Evolutionary conservation across 1,284 basidiomycete genomes (phyloP), one percentile per base, ranked within the genome.

Genomic region (Ustilago esculenta): DNA sequence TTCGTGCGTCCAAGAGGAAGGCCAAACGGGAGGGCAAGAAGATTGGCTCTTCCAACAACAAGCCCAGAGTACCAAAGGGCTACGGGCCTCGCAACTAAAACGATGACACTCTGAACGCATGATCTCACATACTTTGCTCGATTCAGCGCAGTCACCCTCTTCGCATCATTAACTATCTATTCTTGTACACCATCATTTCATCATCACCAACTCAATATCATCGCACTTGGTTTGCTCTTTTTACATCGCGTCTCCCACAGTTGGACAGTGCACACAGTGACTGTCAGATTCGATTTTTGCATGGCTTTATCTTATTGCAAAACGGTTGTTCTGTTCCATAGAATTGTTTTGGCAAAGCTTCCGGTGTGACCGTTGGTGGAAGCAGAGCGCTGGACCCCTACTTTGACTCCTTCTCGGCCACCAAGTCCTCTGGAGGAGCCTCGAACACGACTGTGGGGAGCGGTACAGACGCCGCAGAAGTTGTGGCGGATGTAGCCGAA

Each of bases 11-110:
- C 56, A 81, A 73, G 67, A 65, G 79, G 25, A 65, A 58, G 24
- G 72, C 74, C 59, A 76, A 81, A 71, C 54, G 67, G 17, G 72
- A 72, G 14, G 80, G 80, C 37, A 81, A 81, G 64, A 81, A 81
- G 75, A 63, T 68, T 34, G 72, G 71, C 30, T 70, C 68, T 5
- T 64, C 63, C 37, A 67, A 65, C 36, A 35, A 46, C 29, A 71
- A 69, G 47, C 66, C 61, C n/a, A 25, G 76, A 15, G 60, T 60
- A 5, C 59, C 74, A 18, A 77, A 76, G 40, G 76, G 76, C 7
- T 77, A 77, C 46, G 63, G 73, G 20, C 59, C 66, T 11, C 58
- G 66, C 48, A 57, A 63, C 30, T 69, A 36, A 58, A n/a, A n/a
- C n/a, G n/a, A n/a, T n/a, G n/a, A n/a, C n/a, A n/a, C n/a, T n/a